A percentile compares a stretch with the other conserved stretches of the same genome.
Conservation (phyloP, 345 rosid genomes). For the Geranium brycei region DNA sequence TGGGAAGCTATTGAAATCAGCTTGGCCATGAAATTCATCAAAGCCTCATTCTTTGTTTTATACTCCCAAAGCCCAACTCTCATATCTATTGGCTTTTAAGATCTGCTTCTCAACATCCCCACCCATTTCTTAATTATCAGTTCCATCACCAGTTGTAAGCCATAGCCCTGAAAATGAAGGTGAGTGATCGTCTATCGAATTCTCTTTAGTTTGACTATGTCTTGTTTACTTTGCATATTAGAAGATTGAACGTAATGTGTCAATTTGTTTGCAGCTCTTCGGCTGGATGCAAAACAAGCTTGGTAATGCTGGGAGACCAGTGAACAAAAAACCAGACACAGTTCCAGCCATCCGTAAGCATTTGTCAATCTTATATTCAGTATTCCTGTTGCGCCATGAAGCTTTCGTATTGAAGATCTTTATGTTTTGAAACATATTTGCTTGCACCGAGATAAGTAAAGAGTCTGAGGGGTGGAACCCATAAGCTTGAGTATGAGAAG, state of each 20-base stretch:
- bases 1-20: neutral
- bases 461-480: no score
- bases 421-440: no score
- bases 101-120: neutral
- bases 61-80: neutral
- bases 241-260: neutral
- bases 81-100: neutral
- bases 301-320: conserved; percentile 41
- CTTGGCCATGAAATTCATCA: neutral
- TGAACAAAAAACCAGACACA: conserved; percentile 21
- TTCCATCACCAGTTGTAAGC: neutral
- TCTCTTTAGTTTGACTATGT: no score
- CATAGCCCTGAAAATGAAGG: neutral
- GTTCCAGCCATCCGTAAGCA: conserved; percentile 44
- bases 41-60: neutral
- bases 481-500: no score
- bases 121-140: neutral
- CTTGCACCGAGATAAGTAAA: no score
- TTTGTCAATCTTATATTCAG: neutral
- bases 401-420: no score
- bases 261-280: conserved; percentile 38
- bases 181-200: neutral
- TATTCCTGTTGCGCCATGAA: no score
- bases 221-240: neutral
- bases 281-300: conserved; percentile 75